Evolutionary conservation across 306 rosid species (phyloP).

Genomic region (Aeschynomene evenia): DNA sequence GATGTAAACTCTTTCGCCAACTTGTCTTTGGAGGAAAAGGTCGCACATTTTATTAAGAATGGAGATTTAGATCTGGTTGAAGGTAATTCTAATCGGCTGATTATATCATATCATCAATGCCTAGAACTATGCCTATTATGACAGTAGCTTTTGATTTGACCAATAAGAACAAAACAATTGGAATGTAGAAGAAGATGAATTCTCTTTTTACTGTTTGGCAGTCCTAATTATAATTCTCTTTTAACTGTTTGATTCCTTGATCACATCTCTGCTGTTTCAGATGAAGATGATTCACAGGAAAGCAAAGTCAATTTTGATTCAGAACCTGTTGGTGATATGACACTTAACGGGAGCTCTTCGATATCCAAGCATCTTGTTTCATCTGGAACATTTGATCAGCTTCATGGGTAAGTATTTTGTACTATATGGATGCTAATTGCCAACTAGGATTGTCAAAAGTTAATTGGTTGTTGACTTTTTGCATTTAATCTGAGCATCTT

Average conservation of each 20-base stretch:
- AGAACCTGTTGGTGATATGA: slow-evolving; percentile 37
- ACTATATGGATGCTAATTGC: slow-evolving; percentile 1
- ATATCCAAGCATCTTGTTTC: slow-evolving; percentile 40
- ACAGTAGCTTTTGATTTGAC: slow-evolving; percentile 27
- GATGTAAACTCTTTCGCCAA: slow-evolving; percentile 26
- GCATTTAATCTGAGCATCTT: slow-evolving; percentile 22
- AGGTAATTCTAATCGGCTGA: slow-evolving; percentile 44
- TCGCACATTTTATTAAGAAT: slow-evolving; percentile 66
- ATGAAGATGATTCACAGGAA: slow-evolving; percentile 39
- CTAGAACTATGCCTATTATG: slow-evolving; percentile 10
- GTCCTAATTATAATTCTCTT: neutral
- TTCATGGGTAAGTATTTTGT: slow-evolving; percentile 47
- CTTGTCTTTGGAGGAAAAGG: slow-evolving; percentile 64
- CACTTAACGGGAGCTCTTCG: slow-evolving; percentile 33
- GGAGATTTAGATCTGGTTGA: slow-evolving; percentile 74
- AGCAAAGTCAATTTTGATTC: slow-evolving; percentile 31
- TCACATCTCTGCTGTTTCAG: slow-evolving; percentile 35
- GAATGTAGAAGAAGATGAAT: neutral
- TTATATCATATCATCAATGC: slow-evolving; percentile 13
- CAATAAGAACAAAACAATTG: neutral
- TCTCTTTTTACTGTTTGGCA: slow-evolving; percentile 1
- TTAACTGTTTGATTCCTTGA: slow-evolving; percentile 44
- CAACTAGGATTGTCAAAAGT: slow-evolving; percentile 9
- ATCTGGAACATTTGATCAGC: slow-evolving; percentile 28
- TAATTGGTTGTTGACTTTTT: slow-evolving; percentile 14